phyloP scores from a whole-genome alignment of 2,329 filamentous ascomycete genomes.

The Trichoderma hamatum region DNA sequence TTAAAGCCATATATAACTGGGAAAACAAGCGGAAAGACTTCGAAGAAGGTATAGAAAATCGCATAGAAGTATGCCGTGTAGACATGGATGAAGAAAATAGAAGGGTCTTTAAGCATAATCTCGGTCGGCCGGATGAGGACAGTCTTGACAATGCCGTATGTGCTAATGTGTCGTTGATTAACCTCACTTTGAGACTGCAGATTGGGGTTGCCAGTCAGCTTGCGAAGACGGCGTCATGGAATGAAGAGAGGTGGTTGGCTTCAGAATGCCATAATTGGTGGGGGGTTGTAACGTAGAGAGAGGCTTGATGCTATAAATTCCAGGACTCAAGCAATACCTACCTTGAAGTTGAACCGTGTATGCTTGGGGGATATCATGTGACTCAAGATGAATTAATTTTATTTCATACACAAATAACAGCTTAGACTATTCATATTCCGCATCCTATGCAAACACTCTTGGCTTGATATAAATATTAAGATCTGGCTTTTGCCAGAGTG shows the following conservation, averaged over 20 bases:
- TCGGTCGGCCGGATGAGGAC: constrained; percentile 52
- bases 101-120: constrained; percentile 39
- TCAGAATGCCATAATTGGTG: no score
- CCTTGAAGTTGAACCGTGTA: no score
- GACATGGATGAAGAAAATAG: constrained; percentile 40
- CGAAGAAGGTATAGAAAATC: constrained; percentile 63
- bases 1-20: constrained; percentile 42
- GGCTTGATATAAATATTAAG: constrained; percentile 18
- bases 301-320: no score
- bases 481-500: constrained; percentile 23
- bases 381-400: no score
- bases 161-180: constrained; percentile 48
- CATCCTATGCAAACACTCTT: not conserved
- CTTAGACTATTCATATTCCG: no score
- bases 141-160: constrained; percentile 58
- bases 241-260: no score
- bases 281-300: no score
- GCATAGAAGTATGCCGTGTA: constrained; percentile 52
- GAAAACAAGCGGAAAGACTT: constrained; percentile 62
- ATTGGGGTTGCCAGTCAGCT: constrained; percentile 72
- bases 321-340: no score
- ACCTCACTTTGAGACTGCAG: constrained; percentile 80
- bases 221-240: constrained; percentile 64
- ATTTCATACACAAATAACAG: no score
- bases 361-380: no score